Percentiles rank a stretch among this genome's conserved stretches.
These are phyloP conservation scores for Fusarium camptoceras DNA, from an alignment of 2,329 filamentous ascomycete genomes.

Conservation along the genomic window DNA sequence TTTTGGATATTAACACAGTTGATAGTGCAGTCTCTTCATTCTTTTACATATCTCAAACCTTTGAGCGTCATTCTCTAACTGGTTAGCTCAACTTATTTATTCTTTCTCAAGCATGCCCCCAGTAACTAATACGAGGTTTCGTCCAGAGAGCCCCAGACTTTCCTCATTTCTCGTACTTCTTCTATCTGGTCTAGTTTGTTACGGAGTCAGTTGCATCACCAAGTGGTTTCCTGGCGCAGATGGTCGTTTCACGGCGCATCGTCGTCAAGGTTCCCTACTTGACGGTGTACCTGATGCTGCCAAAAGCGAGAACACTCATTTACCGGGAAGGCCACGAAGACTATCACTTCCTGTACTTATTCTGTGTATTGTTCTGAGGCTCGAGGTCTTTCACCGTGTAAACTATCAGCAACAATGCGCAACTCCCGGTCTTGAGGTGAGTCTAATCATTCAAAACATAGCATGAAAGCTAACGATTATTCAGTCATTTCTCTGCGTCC, in stretches of 20 bases:
- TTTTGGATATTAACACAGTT: neutral
- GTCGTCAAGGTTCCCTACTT: conserved; percentile 36
- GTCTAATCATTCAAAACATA: neutral
- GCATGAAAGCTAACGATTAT: conserved; percentile 11
- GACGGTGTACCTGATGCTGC: conserved; percentile 42
- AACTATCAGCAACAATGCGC: conserved; percentile 64
- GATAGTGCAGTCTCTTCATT: conserved; percentile 61
- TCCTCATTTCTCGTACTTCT: conserved; percentile 62
- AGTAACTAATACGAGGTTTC: conserved; percentile 2
- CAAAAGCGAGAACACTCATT: conserved; percentile 50
- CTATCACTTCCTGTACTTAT: conserved; percentile 60
- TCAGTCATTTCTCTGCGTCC: conserved; percentile 61
- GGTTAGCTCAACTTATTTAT: conserved; percentile 50
- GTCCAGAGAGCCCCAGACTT: conserved; percentile 60
- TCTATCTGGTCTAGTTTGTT: conserved; percentile 57
- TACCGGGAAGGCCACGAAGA: conserved; percentile 61
- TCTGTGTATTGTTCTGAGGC: conserved; percentile 58
- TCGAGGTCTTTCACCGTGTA: conserved; percentile 62
- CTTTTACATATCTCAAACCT: conserved; percentile 59
- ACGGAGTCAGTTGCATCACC: conserved; percentile 56
- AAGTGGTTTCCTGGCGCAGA: conserved; percentile 61
- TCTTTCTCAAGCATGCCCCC: neutral
- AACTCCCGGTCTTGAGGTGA: conserved; percentile 61
- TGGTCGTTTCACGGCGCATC: conserved; percentile 57
- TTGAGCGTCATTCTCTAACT: conserved; percentile 62